Evolutionary conservation across 495 filamentous ascomycete species (phyloP).

Genomic region (Aspergillus egyptiacus): DNA sequence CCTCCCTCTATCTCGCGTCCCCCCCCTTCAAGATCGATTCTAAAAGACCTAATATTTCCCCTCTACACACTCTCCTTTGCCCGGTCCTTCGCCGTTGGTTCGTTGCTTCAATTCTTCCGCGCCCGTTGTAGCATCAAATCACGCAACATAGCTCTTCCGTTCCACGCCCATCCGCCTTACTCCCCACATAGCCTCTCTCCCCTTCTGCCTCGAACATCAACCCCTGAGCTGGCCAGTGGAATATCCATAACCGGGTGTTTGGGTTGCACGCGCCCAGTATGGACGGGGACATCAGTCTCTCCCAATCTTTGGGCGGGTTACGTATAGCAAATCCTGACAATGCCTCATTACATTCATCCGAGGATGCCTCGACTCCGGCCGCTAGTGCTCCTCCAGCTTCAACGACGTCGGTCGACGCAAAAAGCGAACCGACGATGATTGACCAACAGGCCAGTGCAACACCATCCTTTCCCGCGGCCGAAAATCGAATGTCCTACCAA

Average conservation of each 20-base stretch:
- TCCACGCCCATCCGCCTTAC: slow-evolving; percentile 13
- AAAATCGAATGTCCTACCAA: slow-evolving; percentile 28
- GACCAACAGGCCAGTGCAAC: slow-evolving; percentile 20
- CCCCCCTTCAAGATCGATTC: slow-evolving; percentile 12
- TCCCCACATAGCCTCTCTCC: slow-evolving; percentile 10
- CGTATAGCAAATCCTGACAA: slow-evolving; percentile 97
- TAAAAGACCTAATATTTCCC: slow-evolving; percentile 8
- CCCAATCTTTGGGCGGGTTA: slow-evolving; percentile 86
- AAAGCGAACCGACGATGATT: slow-evolving; percentile 15
- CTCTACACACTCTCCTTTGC: neutral
- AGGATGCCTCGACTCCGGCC: slow-evolving; percentile 30
- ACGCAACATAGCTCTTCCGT: slow-evolving; percentile 11
- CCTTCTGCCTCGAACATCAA: neutral
- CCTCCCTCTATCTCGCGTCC: slow-evolving; percentile 8
- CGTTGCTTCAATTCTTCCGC: neutral
- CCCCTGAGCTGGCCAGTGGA: slow-evolving; percentile 1
- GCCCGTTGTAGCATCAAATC: slow-evolving; percentile 12
- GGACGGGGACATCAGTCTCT: slow-evolving; percentile 90
- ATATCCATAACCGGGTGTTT: neutral
- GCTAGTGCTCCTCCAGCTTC: slow-evolving; percentile 20
- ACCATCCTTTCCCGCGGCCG: slow-evolving; percentile 9
- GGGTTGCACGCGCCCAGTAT: slow-evolving; percentile 42
- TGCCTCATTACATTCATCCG: slow-evolving; percentile 54
- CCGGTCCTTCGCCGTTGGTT: slow-evolving; percentile 2
- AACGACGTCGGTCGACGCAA: slow-evolving; percentile 17